Conservation (phyloP, 2,329 filamentous ascomycete genomes). For the Chrysosphaeria jannelii region DNA sequence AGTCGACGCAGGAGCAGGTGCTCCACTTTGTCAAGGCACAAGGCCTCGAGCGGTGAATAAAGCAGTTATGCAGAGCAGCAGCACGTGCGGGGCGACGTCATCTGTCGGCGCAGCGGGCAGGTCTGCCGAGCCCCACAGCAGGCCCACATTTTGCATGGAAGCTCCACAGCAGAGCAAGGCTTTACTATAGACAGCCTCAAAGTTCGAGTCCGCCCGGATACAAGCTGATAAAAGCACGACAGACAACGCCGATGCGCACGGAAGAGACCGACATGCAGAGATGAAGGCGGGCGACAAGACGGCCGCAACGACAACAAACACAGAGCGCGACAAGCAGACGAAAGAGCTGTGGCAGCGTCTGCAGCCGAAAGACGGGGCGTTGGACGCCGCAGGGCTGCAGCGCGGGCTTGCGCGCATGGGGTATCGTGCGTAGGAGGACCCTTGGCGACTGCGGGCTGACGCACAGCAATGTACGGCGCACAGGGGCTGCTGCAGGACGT, state of each 20-base stretch:
- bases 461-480: conserved; percentile 58
- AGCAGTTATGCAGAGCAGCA: neutral
- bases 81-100: neutral
- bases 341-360: too few species aligned
- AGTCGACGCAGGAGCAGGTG: conserved; percentile 24
- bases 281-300: too few species aligned
- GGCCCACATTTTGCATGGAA: too few species aligned
- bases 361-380: too few species aligned
- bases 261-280: too few species aligned
- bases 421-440: conserved; percentile 35
- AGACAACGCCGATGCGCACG: too few species aligned
- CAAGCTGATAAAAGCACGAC: too few species aligned
- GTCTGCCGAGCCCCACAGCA: neutral
- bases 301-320: too few species aligned
- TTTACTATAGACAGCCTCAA: too few species aligned
- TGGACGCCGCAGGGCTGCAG: conserved; percentile 63
- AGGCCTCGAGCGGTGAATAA: conserved; percentile 20
- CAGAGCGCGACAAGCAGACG: too few species aligned
- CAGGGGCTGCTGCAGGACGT: conserved; percentile 59
- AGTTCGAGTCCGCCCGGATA: too few species aligned
- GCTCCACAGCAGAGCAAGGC: too few species aligned
- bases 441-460: neutral
- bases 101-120: neutral
- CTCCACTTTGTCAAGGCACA: conserved; percentile 27
- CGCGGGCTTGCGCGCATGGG: conserved; percentile 68